phyloP scores from a whole-genome alignment of 352 stramenopile species.

The Vaucheria bursata region DNA sequence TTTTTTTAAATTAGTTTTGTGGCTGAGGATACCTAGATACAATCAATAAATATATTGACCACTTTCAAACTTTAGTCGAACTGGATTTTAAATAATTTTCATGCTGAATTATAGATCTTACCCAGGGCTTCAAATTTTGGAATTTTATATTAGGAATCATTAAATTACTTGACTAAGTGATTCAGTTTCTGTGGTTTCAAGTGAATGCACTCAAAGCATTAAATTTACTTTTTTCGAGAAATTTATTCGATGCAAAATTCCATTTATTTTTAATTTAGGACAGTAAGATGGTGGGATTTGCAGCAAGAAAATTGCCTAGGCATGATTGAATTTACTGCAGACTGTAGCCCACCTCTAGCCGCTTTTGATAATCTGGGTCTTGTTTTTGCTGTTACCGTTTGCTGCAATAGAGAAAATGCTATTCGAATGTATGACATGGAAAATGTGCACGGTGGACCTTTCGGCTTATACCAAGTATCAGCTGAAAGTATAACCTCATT shows the following conservation, averaged over 20 bases:
- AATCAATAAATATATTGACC: not conserved
- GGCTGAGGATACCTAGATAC: not conserved
- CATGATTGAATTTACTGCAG: slow-evolving; percentile 34
- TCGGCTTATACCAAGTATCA: slow-evolving; percentile 43
- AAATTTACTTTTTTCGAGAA: too few species aligned
- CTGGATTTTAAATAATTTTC: not conserved
- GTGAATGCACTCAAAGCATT: too few species aligned
- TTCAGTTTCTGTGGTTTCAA: not conserved
- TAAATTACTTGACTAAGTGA: not conserved
- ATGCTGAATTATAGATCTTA: not conserved
- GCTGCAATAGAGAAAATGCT: slow-evolving; percentile 26
- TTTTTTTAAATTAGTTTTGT: not conserved
- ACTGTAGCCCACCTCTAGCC: slow-evolving; percentile 33
- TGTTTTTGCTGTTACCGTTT: slow-evolving; percentile 41
- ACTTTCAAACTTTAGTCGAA: not conserved
- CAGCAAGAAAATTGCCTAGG: slow-evolving; percentile 28
- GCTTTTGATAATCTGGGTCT: slow-evolving; percentile 42
- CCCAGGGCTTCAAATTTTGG: not conserved
- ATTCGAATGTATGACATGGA: slow-evolving; percentile 48
- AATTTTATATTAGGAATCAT: not conserved
- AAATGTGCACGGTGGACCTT: slow-evolving; percentile 37
- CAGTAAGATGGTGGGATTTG: slow-evolving; percentile 44
- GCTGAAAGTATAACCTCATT: slow-evolving; percentile 34
- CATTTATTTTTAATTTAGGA: slow-evolving; percentile 16
- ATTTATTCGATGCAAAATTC: too few species aligned